phyloP scores from a whole-genome alignment of 2,329 filamentous ascomycete genomes.

The Nothophaeocryptopus gaeumannii region DNA sequence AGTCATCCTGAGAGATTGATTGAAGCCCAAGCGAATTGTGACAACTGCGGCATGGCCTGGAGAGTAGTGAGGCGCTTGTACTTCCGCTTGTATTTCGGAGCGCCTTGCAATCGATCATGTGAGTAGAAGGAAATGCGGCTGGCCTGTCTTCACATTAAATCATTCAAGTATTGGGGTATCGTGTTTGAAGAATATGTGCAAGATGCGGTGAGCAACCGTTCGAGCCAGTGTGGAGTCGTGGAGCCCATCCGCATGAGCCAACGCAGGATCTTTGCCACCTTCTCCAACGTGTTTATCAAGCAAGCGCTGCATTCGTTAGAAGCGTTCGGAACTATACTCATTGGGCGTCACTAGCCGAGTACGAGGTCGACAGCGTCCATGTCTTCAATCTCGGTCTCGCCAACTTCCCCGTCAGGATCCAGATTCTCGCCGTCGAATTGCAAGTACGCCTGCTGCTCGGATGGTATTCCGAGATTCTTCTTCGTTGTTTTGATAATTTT shows the following conservation, averaged over 20 bases:
- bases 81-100: too few species aligned
- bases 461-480: constrained; percentile 50
- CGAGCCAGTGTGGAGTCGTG: constrained; percentile 1
- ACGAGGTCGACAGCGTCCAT: constrained; percentile 74
- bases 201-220: background rate
- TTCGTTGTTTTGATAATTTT: constrained; percentile 64
- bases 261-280: constrained; percentile 6
- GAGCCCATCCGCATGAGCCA: constrained; percentile 2
- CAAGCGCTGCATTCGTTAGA: too few species aligned
- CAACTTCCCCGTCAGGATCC: constrained; percentile 58
- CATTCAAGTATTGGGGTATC: constrained; percentile 7
- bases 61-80: background rate
- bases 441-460: constrained; percentile 57
- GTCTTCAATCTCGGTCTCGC: constrained; percentile 69
- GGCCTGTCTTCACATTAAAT: background rate
- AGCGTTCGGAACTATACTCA: too few species aligned
- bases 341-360: constrained; percentile 46
- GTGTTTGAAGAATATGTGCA: constrained; percentile 1
- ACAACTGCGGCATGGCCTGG: constrained; percentile 3
- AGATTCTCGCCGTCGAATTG: constrained; percentile 74
- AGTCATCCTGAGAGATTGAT: too few species aligned
- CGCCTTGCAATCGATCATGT: too few species aligned
- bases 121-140: too few species aligned
- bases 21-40: too few species aligned
- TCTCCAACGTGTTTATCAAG: constrained; percentile 4